Base-by-base conservation (phyloP, 2,329 filamentous ascomycete species). In the Didymella arachidicola region DNA sequence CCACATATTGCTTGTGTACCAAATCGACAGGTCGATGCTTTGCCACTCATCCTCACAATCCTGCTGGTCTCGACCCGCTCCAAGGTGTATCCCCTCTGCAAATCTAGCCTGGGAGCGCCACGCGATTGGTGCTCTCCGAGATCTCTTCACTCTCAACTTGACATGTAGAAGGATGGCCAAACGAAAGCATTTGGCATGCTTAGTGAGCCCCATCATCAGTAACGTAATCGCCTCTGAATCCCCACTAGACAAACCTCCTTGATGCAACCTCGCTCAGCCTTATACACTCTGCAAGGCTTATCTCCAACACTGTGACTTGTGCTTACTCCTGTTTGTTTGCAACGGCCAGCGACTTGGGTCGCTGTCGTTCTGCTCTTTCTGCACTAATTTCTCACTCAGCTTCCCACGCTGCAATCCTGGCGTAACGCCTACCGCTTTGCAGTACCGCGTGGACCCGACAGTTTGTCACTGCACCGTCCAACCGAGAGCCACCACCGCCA, bases 311-410 rank as follows among this genome's bases (percentile, higher is more conserved):
- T 19, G 14, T 49, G 29, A 32, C 44, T 25, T 34, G 25, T 46
- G 49, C 49, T 49, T 53, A 49, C 45, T 45, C 26, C 41, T 29
- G 32, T 49, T 43, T 27, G 22, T 38, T 53, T 38, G n/a, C 39
- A 57, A 39, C 42, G 29, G 44, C 18, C 26, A 22, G 30, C 30
- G 26, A 22, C 45, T 50, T 47, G 48, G 27, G 43, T 46, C 30
- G 45, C 39, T 50, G 50, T 44, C 45, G 22, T 19, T 39, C 26
- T 19, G 7, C n/a, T 42, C 25, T 19, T 32, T 36, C 30, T 22
- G 27, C 45, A 34, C 50, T 54, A 59, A 44, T 47, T 60, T 60
- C 57, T 56, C 36, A 60, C 52, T 59, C 57, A 59, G 57, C 57
- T 38, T 19, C 51, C 29, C 42, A 46, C 39, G 27, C 38, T 42